Evolutionary conservation across 2,329 filamentous ascomycete genomes (phyloP).

Genomic region (Pyrenophora teres): DNA sequence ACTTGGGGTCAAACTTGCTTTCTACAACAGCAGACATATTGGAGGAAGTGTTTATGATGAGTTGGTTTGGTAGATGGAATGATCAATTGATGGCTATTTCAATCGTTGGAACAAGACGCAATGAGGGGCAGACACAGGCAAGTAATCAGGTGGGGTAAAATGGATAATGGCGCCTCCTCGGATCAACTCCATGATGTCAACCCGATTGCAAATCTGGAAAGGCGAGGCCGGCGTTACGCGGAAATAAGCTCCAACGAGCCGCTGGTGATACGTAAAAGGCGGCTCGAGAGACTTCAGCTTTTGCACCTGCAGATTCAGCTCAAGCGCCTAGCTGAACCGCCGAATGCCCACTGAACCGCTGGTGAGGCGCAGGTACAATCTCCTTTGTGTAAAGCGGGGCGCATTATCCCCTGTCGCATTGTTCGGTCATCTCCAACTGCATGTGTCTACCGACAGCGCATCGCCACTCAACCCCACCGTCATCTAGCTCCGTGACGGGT

Average conservation of each 20-base stretch:
- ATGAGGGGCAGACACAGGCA: constrained; percentile 16
- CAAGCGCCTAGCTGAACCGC: neutral
- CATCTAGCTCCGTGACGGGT: neutral
- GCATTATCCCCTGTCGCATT: too few relatives aligned
- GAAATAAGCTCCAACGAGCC: neutral
- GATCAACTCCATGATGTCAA: constrained; percentile 14
- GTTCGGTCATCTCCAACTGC: neutral
- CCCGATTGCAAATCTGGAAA: constrained; percentile 6
- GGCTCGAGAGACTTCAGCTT: too few relatives aligned
- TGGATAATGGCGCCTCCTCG: neutral
- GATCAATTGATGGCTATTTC: neutral
- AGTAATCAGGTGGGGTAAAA: constrained; percentile 14
- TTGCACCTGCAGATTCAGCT: neutral
- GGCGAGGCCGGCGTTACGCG: neutral
- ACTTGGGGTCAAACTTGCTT: constrained; percentile 56
- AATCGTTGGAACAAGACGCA: neutral
- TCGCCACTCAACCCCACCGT: neutral
- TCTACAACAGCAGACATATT: constrained; percentile 50
- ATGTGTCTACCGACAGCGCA: neutral
- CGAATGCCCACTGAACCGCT: neutral
- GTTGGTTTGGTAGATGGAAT: neutral
- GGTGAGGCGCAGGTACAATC: neutral
- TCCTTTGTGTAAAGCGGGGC: neutral
- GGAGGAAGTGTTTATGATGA: constrained; percentile 10
- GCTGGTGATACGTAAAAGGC: too few relatives aligned